These are phyloP conservation scores for Saccharum spontaneum DNA, from an alignment of 176 grass and related monocot genomes.

Conservation along the genomic window DNA sequence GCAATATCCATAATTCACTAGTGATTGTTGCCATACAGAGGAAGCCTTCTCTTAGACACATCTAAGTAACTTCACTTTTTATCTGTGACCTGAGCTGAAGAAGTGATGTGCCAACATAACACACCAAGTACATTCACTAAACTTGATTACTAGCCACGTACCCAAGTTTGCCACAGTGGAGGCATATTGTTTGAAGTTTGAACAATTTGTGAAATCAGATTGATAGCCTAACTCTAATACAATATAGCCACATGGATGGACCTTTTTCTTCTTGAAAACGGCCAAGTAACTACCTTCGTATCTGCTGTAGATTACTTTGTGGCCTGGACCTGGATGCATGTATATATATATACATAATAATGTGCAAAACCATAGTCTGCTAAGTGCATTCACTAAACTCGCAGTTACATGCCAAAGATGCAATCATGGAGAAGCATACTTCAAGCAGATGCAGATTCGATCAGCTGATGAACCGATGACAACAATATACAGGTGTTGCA, in stretches of 20 bases:
- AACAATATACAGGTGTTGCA: slow-evolving; percentile 60
- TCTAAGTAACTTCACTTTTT: neutral
- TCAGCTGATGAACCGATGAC: slow-evolving; percentile 75
- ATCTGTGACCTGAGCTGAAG: neutral
- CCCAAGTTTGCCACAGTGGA: neutral
- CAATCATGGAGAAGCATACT: slow-evolving; percentile 65
- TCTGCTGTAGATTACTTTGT: neutral
- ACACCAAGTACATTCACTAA: neutral
- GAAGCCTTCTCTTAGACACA: neutral
- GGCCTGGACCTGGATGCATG: neutral
- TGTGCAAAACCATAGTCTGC: neutral
- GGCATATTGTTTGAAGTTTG: neutral
- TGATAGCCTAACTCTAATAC: neutral
- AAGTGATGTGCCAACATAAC: neutral
- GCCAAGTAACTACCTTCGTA: neutral
- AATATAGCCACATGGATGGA: neutral
- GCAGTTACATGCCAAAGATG: slow-evolving; percentile 66
- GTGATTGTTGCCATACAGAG: neutral
- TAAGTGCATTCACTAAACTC: slow-evolving; percentile 7
- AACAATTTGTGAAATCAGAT: neutral
- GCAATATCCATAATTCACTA: neutral
- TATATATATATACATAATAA: slow-evolving; percentile 4
- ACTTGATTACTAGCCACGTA: neutral
- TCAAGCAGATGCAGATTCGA: slow-evolving; percentile 51
- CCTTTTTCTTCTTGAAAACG: neutral